Percentiles rank a stretch among this genome's conserved stretches.
Evolutionary conservation across 2,329 filamentous ascomycete genomes (phyloP).

Genomic region (Harringtonia aguacate): DNA sequence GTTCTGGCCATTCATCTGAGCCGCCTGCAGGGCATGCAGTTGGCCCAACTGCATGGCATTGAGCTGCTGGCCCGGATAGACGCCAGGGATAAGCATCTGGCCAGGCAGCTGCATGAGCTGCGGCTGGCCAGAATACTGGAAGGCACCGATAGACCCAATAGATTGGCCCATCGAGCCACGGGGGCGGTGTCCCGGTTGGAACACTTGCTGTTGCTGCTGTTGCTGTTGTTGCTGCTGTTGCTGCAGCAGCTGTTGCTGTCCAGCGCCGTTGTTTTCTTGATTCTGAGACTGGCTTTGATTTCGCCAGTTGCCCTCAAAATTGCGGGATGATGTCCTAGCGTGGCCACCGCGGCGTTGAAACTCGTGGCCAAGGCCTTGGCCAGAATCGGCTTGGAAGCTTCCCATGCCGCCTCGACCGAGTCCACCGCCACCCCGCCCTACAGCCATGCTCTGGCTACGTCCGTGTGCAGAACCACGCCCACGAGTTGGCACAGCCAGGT

Average conservation of each 20-base stretch:
- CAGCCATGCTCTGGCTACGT: constrained; percentile 86
- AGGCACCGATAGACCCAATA: constrained; percentile 70
- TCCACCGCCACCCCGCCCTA: constrained; percentile 54
- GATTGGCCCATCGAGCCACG: constrained; percentile 80
- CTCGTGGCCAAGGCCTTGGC: constrained; percentile 35
- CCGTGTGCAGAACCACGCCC: constrained; percentile 51
- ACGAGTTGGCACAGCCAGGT: constrained; percentile 25
- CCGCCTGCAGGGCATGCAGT: constrained; percentile 84
- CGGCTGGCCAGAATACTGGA: constrained; percentile 81
- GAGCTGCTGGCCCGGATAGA: constrained; percentile 73
- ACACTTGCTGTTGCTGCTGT: constrained; percentile 50
- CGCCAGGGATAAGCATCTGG: constrained; percentile 75
- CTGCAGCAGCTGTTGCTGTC: constrained; percentile 37
- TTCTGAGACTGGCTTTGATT: constrained; percentile 61
- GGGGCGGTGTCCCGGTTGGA: constrained; percentile 85
- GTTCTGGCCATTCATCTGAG: constrained; percentile 68
- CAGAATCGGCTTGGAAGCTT: constrained; percentile 42
- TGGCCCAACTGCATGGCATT: constrained; percentile 84
- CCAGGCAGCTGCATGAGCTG: constrained; percentile 80
- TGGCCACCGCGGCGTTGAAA: constrained; percentile 74
- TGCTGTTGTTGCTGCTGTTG: constrained; percentile 26
- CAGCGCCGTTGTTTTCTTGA: constrained; percentile 40
- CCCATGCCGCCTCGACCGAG: constrained; percentile 51
- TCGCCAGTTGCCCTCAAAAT: constrained; percentile 98
- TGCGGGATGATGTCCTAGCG: constrained; percentile 72